Percentiles rank a stretch among this genome's conserved stretches.
phyloP scores from a whole-genome alignment of 345 rosid genomes.

The Acer campestre region DNA sequence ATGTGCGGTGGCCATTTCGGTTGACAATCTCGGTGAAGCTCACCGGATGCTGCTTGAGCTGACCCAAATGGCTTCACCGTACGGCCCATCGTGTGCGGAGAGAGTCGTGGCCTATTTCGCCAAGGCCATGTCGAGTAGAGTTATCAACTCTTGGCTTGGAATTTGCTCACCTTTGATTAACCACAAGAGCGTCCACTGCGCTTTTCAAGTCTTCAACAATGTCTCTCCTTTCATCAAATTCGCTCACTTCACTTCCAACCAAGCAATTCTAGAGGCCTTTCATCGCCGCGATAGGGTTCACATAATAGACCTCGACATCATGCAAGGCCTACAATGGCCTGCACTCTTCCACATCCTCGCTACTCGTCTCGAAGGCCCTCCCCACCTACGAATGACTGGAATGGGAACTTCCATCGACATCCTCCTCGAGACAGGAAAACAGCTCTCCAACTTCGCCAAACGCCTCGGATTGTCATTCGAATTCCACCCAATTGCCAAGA shows the following conservation, averaged over 20 bases:
- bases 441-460: constrained; percentile 61
- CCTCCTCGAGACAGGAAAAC: constrained; percentile 58
- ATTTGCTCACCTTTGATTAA: constrained; percentile 58
- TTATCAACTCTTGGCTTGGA: constrained; percentile 70
- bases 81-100: constrained; percentile 61
- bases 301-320: constrained; percentile 66
- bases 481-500: constrained; percentile 62
- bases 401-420: constrained; percentile 57
- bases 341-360: constrained; percentile 71
- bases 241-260: constrained; percentile 75
- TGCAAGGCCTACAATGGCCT: constrained; percentile 85
- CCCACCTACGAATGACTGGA: constrained; percentile 59
- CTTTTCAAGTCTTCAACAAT: constrained; percentile 61
- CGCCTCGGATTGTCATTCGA: constrained; percentile 62
- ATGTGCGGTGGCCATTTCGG: constrained; percentile 67
- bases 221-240: constrained; percentile 69
- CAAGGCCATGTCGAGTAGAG: constrained; percentile 65
- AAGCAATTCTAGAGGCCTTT: constrained; percentile 71
- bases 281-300: constrained; percentile 55
- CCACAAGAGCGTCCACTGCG: constrained; percentile 37
- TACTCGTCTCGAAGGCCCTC: constrained; percentile 63
- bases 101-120: constrained; percentile 72
- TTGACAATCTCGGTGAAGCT: constrained; percentile 66
- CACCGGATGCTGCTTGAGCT: constrained; percentile 65
- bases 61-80: constrained; percentile 70